phyloP scores from a whole-genome alignment of 78 protist species.

The Dictyostelium capitatum region DNA sequence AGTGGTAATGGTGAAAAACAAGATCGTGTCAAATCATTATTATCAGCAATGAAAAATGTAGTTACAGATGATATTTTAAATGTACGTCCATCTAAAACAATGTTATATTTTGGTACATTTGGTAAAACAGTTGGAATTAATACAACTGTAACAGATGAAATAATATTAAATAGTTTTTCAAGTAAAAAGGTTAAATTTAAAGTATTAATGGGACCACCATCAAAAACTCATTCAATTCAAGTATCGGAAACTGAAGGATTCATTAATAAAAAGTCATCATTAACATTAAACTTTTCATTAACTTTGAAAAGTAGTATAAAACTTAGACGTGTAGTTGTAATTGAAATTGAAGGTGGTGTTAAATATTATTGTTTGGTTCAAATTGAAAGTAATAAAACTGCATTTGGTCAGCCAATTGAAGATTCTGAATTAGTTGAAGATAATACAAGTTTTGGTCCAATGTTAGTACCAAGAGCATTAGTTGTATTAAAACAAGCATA shows the following conservation, averaged over 20 bases:
- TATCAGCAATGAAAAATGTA: constrained; percentile 17
- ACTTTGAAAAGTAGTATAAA: constrained; percentile 16
- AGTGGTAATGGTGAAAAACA: neutral
- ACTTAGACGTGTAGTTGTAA: constrained; percentile 19
- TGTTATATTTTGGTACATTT: constrained; percentile 17
- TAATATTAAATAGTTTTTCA: neutral
- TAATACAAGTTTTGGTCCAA: neutral
- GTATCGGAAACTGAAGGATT: neutral
- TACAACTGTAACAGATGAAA: constrained; percentile 12
- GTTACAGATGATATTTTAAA: constrained; percentile 9
- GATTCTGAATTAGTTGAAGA: constrained; percentile 13
- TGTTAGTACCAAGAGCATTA: constrained; percentile 12
- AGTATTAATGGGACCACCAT: constrained; percentile 31
- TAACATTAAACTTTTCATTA: neutral
- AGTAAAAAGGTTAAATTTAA: constrained; percentile 27
- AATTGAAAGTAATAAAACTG: constrained; percentile 27
- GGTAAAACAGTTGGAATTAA: constrained; percentile 14
- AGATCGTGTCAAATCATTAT: constrained; percentile 6
- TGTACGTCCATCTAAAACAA: neutral
- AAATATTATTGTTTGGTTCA: constrained; percentile 26
- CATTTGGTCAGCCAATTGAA: constrained; percentile 48
- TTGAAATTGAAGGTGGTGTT: constrained; percentile 48
- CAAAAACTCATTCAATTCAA: neutral
- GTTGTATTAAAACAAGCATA: constrained; percentile 1
- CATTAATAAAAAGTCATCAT: constrained; percentile 27